These are phyloP conservation scores for Trypanosoma boissoni DNA, from an alignment of 208 protist genomes.

Conservation along the genomic window DNA sequence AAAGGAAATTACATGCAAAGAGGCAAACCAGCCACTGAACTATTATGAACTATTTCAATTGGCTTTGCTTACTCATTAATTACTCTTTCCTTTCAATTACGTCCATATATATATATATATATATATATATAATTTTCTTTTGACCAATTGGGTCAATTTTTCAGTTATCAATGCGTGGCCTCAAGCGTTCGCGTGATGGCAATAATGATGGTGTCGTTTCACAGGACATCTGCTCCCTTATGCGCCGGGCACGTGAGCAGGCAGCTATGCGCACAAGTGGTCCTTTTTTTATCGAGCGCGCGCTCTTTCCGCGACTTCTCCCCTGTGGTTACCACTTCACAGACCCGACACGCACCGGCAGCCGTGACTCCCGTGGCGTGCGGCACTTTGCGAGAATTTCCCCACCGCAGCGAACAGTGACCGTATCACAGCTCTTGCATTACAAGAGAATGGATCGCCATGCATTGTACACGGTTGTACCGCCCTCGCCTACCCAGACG, in stretches of 20 bases:
- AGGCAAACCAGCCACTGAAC: too few relatives aligned
- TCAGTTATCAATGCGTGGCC: conserved; percentile 1
- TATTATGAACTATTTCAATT: too few relatives aligned
- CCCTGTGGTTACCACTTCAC: neutral
- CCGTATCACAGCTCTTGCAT: neutral
- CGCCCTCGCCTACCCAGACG: neutral
- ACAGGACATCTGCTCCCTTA: conserved; percentile 14
- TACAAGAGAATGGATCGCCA: neutral
- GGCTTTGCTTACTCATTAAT: neutral
- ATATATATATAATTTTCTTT: too few relatives aligned
- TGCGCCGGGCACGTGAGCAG: conserved; percentile 2
- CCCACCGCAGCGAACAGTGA: conserved; percentile 8
- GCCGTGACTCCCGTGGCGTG: too few relatives aligned
- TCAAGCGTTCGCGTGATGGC: conserved; percentile 11
- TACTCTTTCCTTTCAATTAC: too few relatives aligned
- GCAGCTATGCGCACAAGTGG: conserved; percentile 8
- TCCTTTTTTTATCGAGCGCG: conserved; percentile 23
- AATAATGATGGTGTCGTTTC: neutral
- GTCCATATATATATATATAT: too few relatives aligned
- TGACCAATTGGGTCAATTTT: neutral
- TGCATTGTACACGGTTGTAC: conserved; percentile 7
- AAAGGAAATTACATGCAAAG: too few relatives aligned
- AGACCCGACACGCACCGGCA: too few relatives aligned
- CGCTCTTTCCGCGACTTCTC: conserved; percentile 14
- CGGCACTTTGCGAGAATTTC: conserved; percentile 1